Evolutionary conservation across 345 rosid genomes (phyloP), one percentile per base, ranked within the genome.

Genomic region (Ceriops decandra): DNA sequence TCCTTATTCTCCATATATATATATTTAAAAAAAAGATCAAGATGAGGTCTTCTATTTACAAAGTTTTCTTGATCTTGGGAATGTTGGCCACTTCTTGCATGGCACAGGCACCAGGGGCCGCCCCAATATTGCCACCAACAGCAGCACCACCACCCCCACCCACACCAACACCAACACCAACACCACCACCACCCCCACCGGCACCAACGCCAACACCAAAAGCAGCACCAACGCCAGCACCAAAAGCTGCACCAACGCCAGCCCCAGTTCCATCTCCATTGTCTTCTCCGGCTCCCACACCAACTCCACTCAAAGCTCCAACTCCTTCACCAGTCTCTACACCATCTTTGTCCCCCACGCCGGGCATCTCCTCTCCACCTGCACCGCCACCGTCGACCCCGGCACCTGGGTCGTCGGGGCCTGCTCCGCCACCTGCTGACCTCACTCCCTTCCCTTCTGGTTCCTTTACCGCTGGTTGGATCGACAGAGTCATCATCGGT

Each of bases 21-120:
- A 24, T 24, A 24, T 7, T 51, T 28, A 28, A 28, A 2, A 16
- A 22, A 70, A 64, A 26, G 10, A 22, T 30, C 63, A 74, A 73
- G 66, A 89, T 91, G 97, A 76, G 61, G 79, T 82, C 82, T 33
- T 66, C 81, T 35, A 70, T 81, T 68, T 52, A 83, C 28, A 81
- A 86, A 70, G 83, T 79, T 32, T 63, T 89, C 69, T 54, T 89
- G 67, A 63, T 89, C 72, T 72, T 91, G 26, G 85, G 88, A 71
- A 86, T 91, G 66, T 70, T 91, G 77, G 89, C 85, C 60, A 84
- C 86, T 15, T 83, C 96, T 0, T 86, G 89, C 80, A 51, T 82
- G 74, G 86, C 92, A 19, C 98, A 90, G 72, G 85, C 96, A 24
- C 96, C 96, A 0, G 81, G 82, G 1, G 79, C 88, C 1, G 24